These are phyloP conservation scores for Daldinia decipiens DNA, from an alignment of 495 filamentous ascomycete species.

Conservation along the genomic window DNA sequence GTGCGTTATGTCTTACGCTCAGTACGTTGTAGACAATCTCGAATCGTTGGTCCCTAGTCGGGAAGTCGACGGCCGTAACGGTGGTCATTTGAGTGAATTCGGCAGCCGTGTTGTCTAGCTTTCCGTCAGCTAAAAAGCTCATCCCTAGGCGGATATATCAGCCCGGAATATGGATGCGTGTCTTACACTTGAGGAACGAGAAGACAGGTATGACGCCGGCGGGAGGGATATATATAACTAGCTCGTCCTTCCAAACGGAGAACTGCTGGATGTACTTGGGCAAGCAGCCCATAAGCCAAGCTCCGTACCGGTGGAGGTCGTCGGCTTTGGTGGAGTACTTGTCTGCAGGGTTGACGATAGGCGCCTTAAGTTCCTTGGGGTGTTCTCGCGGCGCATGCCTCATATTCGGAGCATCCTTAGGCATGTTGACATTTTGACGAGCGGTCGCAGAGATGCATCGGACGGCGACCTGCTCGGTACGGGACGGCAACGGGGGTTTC, in stretches of 20 bases:
- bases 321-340: conserved; percentile 88
- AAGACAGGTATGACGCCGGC: conserved; percentile 89
- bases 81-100: conserved; percentile 94
- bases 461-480: conserved; percentile 42
- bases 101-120: conserved; percentile 84
- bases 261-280: conserved; percentile 99
- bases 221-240: conserved; percentile 91
- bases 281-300: conserved; percentile 95
- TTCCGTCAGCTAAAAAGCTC: conserved; percentile 15
- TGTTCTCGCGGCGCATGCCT: conserved; percentile 67
- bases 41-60: conserved; percentile 91
- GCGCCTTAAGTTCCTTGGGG: conserved; percentile 70
- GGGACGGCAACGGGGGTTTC: conserved; percentile 52
- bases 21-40: conserved; percentile 98
- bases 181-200: conserved; percentile 86
- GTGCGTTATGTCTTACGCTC: conserved; percentile 92
- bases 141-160: not conserved
- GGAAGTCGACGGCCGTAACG: conserved; percentile 95
- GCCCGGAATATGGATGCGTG: conserved; percentile 3
- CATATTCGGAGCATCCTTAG: conserved; percentile 74
- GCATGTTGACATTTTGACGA: conserved; percentile 61
- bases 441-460: conserved; percentile 68
- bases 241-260: conserved; percentile 99
- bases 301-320: conserved; percentile 88
- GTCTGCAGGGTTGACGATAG: conserved; percentile 90